Evolutionary conservation across 2,329 filamentous ascomycete species (phyloP).

Genomic region (Xylariaceae sp.): DNA sequence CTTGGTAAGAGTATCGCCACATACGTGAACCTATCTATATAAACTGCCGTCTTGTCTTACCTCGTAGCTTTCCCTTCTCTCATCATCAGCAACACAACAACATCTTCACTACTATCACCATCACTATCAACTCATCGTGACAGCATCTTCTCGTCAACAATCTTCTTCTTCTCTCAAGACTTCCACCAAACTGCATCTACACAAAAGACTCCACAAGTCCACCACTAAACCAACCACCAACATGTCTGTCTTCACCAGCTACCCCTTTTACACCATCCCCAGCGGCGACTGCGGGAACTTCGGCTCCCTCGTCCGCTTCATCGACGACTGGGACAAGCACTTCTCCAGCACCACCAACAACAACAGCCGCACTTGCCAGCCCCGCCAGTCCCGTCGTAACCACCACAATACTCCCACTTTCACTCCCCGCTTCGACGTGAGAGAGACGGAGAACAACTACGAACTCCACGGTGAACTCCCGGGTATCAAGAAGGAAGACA

Average conservation of each 20-base stretch:
- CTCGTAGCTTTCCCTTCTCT: constrained; percentile 10
- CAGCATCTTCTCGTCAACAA: too few relatives aligned
- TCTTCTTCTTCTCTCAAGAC: too few relatives aligned
- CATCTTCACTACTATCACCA: too few relatives aligned
- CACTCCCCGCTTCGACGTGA: constrained; percentile 73
- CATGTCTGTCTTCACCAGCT: constrained; percentile 56
- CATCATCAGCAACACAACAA: constrained; percentile 17
- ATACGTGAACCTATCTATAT: constrained; percentile 19
- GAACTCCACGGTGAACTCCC: constrained; percentile 78
- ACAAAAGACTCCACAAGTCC: constrained; percentile 9
- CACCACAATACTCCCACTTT: constrained; percentile 41
- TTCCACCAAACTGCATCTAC: constrained; percentile 11
- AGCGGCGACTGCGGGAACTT: constrained; percentile 53
- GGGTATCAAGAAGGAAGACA: constrained; percentile 66
- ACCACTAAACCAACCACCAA: constrained; percentile 32
- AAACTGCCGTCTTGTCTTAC: constrained; percentile 16
- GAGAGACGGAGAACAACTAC: constrained; percentile 62
- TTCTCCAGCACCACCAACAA: constrained; percentile 34
- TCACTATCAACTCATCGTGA: not conserved
- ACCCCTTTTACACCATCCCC: constrained; percentile 42
- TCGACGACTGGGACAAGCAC: constrained; percentile 59
- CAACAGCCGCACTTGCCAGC: constrained; percentile 9
- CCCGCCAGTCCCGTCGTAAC: constrained; percentile 15
- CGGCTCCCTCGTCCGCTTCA: constrained; percentile 57
- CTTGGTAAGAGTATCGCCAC: constrained; percentile 16